Base-by-base conservation (phyloP, 2,329 filamentous ascomycete species). In the Nakataea oryzae region DNA sequence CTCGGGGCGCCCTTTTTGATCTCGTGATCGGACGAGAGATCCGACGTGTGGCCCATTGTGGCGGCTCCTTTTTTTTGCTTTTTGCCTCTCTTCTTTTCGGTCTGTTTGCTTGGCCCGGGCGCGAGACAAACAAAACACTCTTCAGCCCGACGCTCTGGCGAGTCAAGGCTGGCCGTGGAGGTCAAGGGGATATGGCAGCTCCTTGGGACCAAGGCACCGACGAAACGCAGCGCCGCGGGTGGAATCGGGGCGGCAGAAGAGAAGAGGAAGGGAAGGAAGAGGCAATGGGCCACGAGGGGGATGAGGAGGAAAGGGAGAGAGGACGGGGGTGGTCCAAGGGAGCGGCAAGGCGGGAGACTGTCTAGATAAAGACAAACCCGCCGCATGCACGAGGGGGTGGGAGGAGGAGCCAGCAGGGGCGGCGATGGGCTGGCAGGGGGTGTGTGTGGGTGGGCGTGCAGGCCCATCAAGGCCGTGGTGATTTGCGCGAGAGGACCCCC, bases 1-100 rank as follows among this genome's bases (percentile, higher is more conserved):
- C 59, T 61, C 28, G 11, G 11, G 29, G 30, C 29, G 54, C n/a
- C 27, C 54, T 61, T 61, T 29, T 30, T 56, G 41, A 47, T 54
- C 50, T 61, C 59, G 30, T 61, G 59, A 24, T 61, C 59, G 3
- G 41, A 50, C 41, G 59, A 61, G 30, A 34, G 47, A n/a, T 60
- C 59, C 28, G 34, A 54, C 12, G 50, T n/a, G 59, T 60, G 29
- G 59, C 41, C 59, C 41, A 60, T 60, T 21, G 29, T 55, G 17
- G 14, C 41, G 47, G 59, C 27, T 47, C 27, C 56, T 32, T 34
- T 21, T 58, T 57, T 26, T 26, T 58, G n/a, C n/a, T 57, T 24
- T 56, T 56, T 56, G 8, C 14, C 12, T 26, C 0, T 41, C 21
- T 58, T 11, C 34, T 34, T 21, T 58, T 24, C 32, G 11, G 17